phyloP scores from a whole-genome alignment of 2,329 filamentous ascomycete species.

The Penicillium fuscoglaucum region DNA sequence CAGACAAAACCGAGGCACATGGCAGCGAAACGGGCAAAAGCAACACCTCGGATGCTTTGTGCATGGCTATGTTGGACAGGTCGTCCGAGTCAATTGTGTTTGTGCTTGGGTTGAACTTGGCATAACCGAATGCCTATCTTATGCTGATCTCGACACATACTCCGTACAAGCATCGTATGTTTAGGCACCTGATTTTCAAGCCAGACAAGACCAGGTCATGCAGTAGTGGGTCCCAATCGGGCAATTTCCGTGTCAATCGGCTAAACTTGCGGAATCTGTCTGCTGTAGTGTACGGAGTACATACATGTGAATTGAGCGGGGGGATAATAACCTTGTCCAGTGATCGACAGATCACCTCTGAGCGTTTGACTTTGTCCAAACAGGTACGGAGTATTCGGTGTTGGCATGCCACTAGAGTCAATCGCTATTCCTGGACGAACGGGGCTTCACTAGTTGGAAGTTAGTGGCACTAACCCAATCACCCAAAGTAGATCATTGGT shows the following conservation, averaged over 20 bases:
- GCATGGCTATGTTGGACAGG: background rate
- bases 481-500: background rate
- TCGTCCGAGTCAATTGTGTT: background rate
- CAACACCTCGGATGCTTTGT: conserved; percentile 3
- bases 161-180: background rate
- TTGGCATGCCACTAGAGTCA: background rate
- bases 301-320: too few relatives aligned
- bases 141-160: conserved; percentile 1
- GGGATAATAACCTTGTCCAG: background rate
- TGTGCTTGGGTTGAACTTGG: background rate
- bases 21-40: background rate
- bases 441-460: background rate
- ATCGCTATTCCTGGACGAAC: background rate
- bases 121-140: conserved; percentile 7
- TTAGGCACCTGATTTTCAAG: background rate
- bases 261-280: background rate
- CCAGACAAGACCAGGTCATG: background rate
- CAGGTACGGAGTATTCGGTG: background rate
- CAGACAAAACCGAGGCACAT: background rate
- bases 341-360: background rate
- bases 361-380: background rate
- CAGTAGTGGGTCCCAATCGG: background rate
- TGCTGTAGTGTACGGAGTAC: too few relatives aligned
- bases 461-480: background rate
- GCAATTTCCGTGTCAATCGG: background rate